phyloP scores from a whole-genome alignment of 805 yeast species.

The Wickerhamomyces chambardii region DNA sequence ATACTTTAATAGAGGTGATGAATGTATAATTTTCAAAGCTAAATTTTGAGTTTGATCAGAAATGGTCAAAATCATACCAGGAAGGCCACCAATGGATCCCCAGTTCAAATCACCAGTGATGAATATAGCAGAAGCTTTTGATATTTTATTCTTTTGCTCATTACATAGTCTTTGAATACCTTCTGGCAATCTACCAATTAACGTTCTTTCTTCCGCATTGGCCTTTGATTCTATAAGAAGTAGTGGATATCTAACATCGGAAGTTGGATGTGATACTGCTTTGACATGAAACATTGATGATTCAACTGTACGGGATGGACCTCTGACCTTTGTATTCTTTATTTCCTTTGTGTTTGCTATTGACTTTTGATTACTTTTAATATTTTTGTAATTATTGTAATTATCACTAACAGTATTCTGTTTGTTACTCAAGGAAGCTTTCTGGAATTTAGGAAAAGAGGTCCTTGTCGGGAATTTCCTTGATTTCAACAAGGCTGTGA shows the following conservation, averaged over 20 bases:
- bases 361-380: no score
- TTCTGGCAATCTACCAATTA: constrained; percentile 78
- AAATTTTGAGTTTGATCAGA: constrained; percentile 63
- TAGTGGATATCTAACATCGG: constrained; percentile 51
- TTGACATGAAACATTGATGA: constrained; percentile 41
- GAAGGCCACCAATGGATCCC: constrained; percentile 84
- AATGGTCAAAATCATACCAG: constrained; percentile 77
- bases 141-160: constrained; percentile 47
- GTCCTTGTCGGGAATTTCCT: no score
- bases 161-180: constrained; percentile 75
- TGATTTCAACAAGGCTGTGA: no score
- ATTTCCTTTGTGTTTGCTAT: no score
- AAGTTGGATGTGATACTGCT: constrained; percentile 51
- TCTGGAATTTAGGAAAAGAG: no score
- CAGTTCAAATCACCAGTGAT: constrained; percentile 74
- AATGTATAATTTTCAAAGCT: constrained; percentile 43
- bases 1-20: constrained; percentile 38
- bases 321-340: no score
- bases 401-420: no score
- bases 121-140: constrained; percentile 56
- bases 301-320: no score
- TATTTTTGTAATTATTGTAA: no score
- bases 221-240: constrained; percentile 32
- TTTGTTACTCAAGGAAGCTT: no score
- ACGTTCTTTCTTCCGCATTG: constrained; percentile 31